These are phyloP conservation scores for Kwoniella europaea DNA, from an alignment of 768 basidiomycete genomes.

Conservation along the genomic window DNA sequence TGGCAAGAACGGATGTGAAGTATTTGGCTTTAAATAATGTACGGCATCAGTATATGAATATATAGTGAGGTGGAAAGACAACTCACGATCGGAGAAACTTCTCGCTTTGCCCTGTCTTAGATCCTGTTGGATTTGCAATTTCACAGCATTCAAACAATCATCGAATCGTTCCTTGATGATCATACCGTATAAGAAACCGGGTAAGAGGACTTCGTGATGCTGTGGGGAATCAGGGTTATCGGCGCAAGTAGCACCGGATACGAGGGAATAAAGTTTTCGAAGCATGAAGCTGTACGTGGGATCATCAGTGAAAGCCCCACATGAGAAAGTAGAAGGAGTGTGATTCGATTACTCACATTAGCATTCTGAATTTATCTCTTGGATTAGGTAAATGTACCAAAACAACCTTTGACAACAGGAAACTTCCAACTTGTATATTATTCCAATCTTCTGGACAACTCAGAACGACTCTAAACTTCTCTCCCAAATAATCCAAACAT, in stretches of 20 bases:
- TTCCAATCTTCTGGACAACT: slow-evolving; percentile 92
- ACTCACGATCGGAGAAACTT: slow-evolving; percentile 88
- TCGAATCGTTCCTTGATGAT: slow-evolving; percentile 97
- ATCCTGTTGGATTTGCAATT: slow-evolving; percentile 72
- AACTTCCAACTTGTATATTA: slow-evolving; percentile 77
- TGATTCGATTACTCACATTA: slow-evolving; percentile 71
- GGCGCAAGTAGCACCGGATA: slow-evolving; percentile 83
- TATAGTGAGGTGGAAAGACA: background rate
- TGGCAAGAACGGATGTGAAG: slow-evolving; percentile 72
- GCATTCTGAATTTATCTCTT: slow-evolving; percentile 91
- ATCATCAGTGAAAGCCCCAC: background rate
- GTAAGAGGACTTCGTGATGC: slow-evolving; percentile 94
- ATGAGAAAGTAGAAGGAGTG: background rate
- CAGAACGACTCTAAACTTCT: slow-evolving; percentile 92
- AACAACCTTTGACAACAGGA: slow-evolving; percentile 81
- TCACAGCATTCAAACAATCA: slow-evolving; percentile 71
- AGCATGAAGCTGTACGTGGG: slow-evolving; percentile 82
- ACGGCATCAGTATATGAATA: background rate
- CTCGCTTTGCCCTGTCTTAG: slow-evolving; percentile 72
- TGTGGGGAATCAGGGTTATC: slow-evolving; percentile 99
- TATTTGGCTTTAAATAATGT: slow-evolving; percentile 68
- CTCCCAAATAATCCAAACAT: slow-evolving; percentile 91
- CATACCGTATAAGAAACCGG: slow-evolving; percentile 90
- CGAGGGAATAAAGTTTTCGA: slow-evolving; percentile 87
- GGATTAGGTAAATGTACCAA: slow-evolving; percentile 86